Conservation (phyloP, 345 rosid species). For the Eucalyptus pauciflora region DNA sequence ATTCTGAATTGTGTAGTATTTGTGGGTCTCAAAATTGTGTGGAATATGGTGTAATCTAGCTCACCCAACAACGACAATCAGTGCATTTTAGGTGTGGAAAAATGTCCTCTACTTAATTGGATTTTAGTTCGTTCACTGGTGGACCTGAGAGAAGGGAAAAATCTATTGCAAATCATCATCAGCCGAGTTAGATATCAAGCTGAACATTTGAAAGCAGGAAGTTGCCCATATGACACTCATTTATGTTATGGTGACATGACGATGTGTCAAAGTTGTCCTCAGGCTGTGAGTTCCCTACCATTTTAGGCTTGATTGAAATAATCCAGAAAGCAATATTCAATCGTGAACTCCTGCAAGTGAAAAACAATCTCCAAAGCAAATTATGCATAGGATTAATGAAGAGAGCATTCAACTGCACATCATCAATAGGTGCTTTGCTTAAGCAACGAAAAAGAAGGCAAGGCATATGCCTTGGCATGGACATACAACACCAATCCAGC, state of each 20-base stretch:
- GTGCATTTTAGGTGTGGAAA: not conserved
- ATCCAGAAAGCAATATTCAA: not conserved
- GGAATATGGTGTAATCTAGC: not conserved
- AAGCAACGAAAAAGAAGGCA: not conserved
- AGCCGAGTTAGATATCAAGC: not conserved
- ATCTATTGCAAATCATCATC: not conserved
- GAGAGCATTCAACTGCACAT: not conserved
- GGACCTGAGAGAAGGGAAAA: not conserved
- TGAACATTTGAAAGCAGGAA: not conserved
- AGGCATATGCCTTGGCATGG: not conserved
- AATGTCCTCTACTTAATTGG: not conserved
- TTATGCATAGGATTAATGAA: not conserved
- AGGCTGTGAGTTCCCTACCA: not conserved
- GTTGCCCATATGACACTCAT: not conserved
- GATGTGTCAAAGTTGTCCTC: not conserved
- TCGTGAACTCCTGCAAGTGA: not conserved
- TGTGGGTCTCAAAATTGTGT: not conserved
- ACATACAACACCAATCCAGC: not conserved
- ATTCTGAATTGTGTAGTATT: not conserved
- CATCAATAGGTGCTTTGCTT: not conserved
- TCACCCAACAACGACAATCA: not conserved
- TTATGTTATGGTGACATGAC: not conserved
- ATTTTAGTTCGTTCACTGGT: not conserved
- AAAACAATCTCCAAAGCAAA: not conserved
- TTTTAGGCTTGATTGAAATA: not conserved